Conservation (phyloP, 768 basidiomycete species). For the Trametes gibbosa region DNA sequence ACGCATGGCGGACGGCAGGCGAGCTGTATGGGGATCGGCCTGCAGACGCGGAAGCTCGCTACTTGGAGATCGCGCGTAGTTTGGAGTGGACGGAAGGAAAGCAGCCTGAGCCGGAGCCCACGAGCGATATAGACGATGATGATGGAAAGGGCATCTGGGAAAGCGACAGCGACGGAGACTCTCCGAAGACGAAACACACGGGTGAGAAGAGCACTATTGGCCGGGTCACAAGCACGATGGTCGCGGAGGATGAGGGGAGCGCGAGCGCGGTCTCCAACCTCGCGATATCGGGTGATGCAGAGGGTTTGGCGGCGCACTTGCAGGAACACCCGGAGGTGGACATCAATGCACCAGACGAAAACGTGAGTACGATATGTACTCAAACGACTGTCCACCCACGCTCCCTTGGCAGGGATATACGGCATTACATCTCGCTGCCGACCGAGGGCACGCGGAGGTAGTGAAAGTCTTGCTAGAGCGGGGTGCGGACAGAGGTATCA, state of each 20-base stretch:
- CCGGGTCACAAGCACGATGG: constrained; percentile 57
- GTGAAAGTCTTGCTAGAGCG: constrained; percentile 56
- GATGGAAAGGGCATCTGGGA: constrained; percentile 42
- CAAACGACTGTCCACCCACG: not conserved
- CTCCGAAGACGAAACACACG: not conserved
- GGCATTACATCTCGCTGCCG: constrained; percentile 81
- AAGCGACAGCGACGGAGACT: constrained; percentile 38
- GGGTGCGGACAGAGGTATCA: constrained; percentile 63
- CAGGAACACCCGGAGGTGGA: constrained; percentile 40
- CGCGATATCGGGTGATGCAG: constrained; percentile 57
- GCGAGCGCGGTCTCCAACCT: constrained; percentile 55
- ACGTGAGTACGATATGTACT: constrained; percentile 45
- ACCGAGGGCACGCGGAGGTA: constrained; percentile 64
- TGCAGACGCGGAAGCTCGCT: constrained; percentile 56
- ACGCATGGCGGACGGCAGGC: constrained; percentile 65
- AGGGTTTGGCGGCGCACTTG: constrained; percentile 44
- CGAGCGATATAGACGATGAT: constrained; percentile 27
- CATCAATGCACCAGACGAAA: constrained; percentile 66
- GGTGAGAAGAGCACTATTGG: constrained; percentile 50
- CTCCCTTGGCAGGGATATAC: constrained; percentile 70
- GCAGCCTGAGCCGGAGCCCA: not conserved
- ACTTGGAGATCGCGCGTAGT: constrained; percentile 63
- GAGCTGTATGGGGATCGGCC: constrained; percentile 44
- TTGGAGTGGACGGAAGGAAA: constrained; percentile 63
- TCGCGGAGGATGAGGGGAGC: constrained; percentile 31